phyloP scores from a whole-genome alignment of 129 eudicot species.

The Saussurea involucrata region DNA sequence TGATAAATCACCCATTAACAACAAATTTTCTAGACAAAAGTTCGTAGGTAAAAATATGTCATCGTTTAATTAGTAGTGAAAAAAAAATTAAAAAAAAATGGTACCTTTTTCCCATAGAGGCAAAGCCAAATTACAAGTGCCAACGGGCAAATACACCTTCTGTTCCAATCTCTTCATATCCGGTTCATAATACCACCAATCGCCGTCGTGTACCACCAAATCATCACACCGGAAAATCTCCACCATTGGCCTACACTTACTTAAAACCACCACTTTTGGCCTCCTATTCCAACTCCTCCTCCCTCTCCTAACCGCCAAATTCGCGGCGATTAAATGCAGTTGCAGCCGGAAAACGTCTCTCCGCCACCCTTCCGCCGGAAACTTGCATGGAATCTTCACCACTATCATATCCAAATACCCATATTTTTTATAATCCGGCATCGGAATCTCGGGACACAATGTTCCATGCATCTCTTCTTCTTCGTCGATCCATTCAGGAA shows the following conservation, averaged over 20 bases:
- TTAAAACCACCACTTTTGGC: conserved; percentile 66
- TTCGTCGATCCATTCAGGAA: conserved; percentile 97
- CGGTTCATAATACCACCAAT: conserved; percentile 80
- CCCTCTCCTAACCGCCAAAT: conserved; percentile 63
- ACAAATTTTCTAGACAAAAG: too few species aligned
- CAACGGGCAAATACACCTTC: conserved; percentile 71
- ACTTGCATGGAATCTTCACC: conserved; percentile 69
- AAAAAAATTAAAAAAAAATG: neutral
- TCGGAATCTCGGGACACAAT: conserved; percentile 81
- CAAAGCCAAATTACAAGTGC: conserved; percentile 79
- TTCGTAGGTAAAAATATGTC: too few species aligned
- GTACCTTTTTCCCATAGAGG: conserved; percentile 94
- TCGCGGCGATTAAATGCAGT: conserved; percentile 66
- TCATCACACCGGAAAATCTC: conserved; percentile 81
- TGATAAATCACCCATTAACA: too few species aligned
- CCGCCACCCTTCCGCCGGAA: conserved; percentile 61
- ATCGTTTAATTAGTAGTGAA: too few species aligned
- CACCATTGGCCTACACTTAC: conserved; percentile 82
- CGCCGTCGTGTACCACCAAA: conserved; percentile 59
- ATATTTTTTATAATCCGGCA: conserved; percentile 51
- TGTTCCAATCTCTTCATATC: conserved; percentile 52
- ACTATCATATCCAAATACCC: conserved; percentile 66
- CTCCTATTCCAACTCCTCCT: conserved; percentile 48
- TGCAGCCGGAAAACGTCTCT: conserved; percentile 82
- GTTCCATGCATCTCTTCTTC: conserved; percentile 75